Evolutionary conservation across 1,139 yeast genomes (phyloP).

Genomic region (Blastobotrys ciferrii): DNA sequence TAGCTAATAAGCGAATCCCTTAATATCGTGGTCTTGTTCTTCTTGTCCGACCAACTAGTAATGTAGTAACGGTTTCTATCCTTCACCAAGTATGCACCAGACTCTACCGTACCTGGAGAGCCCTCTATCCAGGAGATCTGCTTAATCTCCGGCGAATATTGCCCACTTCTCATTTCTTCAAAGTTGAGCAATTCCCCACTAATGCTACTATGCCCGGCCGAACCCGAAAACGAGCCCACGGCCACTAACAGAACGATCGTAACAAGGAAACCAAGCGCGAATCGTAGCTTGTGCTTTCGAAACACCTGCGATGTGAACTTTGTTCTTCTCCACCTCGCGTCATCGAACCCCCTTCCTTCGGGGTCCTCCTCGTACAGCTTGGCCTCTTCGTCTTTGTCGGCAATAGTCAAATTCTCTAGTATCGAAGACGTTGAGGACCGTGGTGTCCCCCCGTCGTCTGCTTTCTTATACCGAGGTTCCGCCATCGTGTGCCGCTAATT

Average conservation of each 20-base stretch:
- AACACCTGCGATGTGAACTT: conserved; percentile 4
- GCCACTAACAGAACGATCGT: conserved; percentile 1
- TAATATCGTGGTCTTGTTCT: conserved; percentile 23
- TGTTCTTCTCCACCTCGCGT: conserved; percentile 3
- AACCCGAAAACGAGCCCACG: neutral
- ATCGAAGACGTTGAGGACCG: conserved; percentile 19
- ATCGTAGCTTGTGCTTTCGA: neutral
- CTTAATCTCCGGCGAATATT: conserved; percentile 23
- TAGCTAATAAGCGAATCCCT: conserved; percentile 20
- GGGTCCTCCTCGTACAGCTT: conserved; percentile 1
- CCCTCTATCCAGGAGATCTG: conserved; percentile 30
- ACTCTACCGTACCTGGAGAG: conserved; percentile 22
- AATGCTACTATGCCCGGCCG: neutral
- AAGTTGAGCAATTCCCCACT: conserved; percentile 21
- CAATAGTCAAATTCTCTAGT: conserved; percentile 11
- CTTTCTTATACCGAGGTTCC: neutral
- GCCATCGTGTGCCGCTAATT: neutral
- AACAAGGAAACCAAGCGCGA: neutral
- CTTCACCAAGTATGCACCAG: conserved; percentile 22
- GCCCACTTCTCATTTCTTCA: conserved; percentile 32
- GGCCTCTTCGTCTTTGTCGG: conserved; percentile 9
- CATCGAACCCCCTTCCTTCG: neutral
- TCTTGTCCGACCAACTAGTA: conserved; percentile 30
- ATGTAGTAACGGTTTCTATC: conserved; percentile 22
- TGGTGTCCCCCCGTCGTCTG: conserved; percentile 9